These are phyloP conservation scores for Melanopsichium pennsylvanicum DNA, from an alignment of 1,284 basidiomycete genomes.

Conservation along the genomic window DNA sequence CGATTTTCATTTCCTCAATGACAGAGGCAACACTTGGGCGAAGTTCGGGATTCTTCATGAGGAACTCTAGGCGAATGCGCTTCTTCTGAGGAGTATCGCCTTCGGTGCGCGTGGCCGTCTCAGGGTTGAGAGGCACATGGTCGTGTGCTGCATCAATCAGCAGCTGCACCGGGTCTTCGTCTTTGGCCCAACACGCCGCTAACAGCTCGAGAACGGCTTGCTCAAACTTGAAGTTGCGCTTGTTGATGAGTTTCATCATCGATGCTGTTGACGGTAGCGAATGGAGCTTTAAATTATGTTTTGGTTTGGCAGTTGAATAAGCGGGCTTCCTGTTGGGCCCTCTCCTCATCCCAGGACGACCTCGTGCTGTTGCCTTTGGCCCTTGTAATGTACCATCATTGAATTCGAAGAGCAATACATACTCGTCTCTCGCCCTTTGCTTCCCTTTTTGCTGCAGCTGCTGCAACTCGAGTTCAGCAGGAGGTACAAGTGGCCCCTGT, in stretches of 20 bases:
- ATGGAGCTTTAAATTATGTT: slow-evolving; percentile 38
- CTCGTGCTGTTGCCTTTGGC: slow-evolving; percentile 65
- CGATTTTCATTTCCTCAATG: slow-evolving; percentile 53
- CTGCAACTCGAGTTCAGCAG: slow-evolving; percentile 37
- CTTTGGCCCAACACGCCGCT: slow-evolving; percentile 52
- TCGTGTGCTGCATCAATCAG: slow-evolving; percentile 56
- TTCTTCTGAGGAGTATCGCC: slow-evolving; percentile 55
- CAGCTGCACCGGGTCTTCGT: slow-evolving; percentile 58
- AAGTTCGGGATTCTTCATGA: slow-evolving; percentile 54
- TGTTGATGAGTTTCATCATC: slow-evolving; percentile 61
- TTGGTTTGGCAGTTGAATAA: slow-evolving; percentile 13
- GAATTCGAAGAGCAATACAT: slow-evolving; percentile 67
- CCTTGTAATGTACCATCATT: slow-evolving; percentile 67
- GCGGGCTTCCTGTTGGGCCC: slow-evolving; percentile 31
- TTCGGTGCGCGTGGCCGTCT: slow-evolving; percentile 27
- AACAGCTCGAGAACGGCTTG: slow-evolving; percentile 61
- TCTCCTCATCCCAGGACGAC: slow-evolving; percentile 44
- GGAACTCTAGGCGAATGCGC: slow-evolving; percentile 54
- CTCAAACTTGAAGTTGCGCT: slow-evolving; percentile 61
- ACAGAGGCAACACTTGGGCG: slow-evolving; percentile 50
- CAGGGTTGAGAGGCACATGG: slow-evolving; percentile 58
- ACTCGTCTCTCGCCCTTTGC: slow-evolving; percentile 51
- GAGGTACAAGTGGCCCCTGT: slow-evolving; percentile 22
- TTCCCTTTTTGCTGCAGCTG: slow-evolving; percentile 35
- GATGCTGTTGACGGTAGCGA: slow-evolving; percentile 46